Conservation (phyloP, 2,329 filamentous ascomycete genomes). For the Xylaria sp. region DNA sequence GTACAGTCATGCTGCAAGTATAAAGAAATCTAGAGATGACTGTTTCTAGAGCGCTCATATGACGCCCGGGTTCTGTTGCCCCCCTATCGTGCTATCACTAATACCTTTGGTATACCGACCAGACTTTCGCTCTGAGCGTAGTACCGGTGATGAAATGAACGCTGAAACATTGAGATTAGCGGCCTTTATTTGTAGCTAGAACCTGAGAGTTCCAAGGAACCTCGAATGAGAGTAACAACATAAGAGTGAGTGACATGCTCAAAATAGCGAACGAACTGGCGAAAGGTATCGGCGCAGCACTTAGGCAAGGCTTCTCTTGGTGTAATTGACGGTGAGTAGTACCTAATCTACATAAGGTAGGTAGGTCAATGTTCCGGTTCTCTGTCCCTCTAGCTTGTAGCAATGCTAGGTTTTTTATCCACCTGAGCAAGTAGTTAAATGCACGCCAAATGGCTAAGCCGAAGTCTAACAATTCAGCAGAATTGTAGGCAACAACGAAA, state of each 20-base stretch:
- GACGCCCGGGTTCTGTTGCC: neutral
- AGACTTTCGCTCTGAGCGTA: neutral
- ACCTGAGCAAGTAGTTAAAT: too few species aligned
- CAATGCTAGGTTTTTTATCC: too few species aligned
- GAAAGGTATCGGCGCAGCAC: neutral
- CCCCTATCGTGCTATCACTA: neutral
- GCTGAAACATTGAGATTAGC: neutral
- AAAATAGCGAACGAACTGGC: too few species aligned
- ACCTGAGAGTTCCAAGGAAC: neutral
- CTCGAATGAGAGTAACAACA: neutral
- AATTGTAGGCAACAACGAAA: too few species aligned
- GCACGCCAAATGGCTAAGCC: too few species aligned
- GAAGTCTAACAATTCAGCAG: too few species aligned
- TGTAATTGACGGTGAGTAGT: neutral
- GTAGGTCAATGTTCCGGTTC: too few species aligned
- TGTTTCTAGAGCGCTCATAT: neutral
- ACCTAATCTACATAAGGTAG: too few species aligned
- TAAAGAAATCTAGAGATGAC: neutral
- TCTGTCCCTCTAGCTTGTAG: too few species aligned
- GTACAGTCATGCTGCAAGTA: neutral
- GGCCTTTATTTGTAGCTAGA: neutral
- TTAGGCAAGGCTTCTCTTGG: neutral
- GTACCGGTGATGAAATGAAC: neutral
- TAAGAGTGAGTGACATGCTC: too few species aligned
- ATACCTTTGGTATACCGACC: neutral